Evolutionary conservation across 768 basidiomycete species (phyloP).

Genomic region (Tubosaeta brunneosetosa): DNA sequence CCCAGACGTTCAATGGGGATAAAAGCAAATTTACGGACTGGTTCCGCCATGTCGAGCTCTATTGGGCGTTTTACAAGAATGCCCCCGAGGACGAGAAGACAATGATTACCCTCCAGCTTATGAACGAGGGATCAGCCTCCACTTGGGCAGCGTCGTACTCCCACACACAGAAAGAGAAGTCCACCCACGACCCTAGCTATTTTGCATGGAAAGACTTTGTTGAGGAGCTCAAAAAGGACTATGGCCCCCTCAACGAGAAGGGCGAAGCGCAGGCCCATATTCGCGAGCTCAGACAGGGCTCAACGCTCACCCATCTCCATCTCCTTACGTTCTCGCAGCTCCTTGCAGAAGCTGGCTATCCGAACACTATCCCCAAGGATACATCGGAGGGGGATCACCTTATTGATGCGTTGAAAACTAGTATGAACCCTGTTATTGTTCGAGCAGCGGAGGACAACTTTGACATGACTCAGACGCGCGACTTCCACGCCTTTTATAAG

Average conservation of each 20-base stretch:
- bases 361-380: no score
- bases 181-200: not conserved
- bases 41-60: no score
- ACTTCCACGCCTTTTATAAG: no score
- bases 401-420: no score
- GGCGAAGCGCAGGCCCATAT: not conserved
- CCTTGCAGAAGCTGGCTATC: not conserved
- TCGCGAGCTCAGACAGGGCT: not conserved
- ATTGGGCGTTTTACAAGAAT: no score
- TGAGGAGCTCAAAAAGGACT: not conserved
- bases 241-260: not conserved
- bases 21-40: no score
- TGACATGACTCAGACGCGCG: no score
- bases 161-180: not conserved
- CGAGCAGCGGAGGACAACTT: no score
- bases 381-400: no score
- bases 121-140: not conserved
- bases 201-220: not conserved
- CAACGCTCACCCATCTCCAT: not conserved
- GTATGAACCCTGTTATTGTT: no score
- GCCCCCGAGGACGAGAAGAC: no score
- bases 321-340: not conserved
- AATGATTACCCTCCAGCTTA: not conserved
- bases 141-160: not conserved
- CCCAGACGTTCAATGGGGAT: no score